Evolutionary conservation across 495 filamentous ascomycete species (phyloP).

Genomic region (Hyphodiscus hymeniophilus): DNA sequence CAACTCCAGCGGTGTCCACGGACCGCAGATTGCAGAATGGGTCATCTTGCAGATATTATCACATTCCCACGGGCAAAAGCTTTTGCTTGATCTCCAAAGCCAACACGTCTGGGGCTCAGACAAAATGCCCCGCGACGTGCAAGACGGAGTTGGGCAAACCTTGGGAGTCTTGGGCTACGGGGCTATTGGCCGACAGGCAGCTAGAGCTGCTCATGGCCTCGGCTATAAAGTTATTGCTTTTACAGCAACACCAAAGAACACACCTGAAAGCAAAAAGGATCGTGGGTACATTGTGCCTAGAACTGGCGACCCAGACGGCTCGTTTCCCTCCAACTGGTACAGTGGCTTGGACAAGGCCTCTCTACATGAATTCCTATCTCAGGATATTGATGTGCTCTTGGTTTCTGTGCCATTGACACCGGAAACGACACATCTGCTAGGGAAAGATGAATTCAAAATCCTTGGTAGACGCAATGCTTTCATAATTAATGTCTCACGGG

Average conservation of each 20-base stretch:
- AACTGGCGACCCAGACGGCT: slow-evolving; percentile 68
- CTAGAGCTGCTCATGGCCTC: slow-evolving; percentile 56
- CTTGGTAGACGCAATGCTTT: slow-evolving; percentile 47
- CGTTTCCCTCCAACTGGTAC: slow-evolving; percentile 62
- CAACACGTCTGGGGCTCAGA: slow-evolving; percentile 36
- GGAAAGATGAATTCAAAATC: slow-evolving; percentile 54
- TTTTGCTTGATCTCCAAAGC: slow-evolving; percentile 35
- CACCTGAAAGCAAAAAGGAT: slow-evolving; percentile 47
- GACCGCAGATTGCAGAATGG: slow-evolving; percentile 82
- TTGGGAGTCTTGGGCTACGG: slow-evolving; percentile 74
- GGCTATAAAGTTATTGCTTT: slow-evolving; percentile 76
- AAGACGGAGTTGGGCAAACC: slow-evolving; percentile 36
- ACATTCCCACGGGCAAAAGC: slow-evolving; percentile 34
- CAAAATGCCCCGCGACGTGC: slow-evolving; percentile 17
- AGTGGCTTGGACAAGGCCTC: slow-evolving; percentile 49
- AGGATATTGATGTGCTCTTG: slow-evolving; percentile 67
- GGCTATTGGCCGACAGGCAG: slow-evolving; percentile 49
- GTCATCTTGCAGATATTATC: slow-evolving; percentile 40
- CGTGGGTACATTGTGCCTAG: slow-evolving; percentile 59
- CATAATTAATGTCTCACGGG: slow-evolving; percentile 65
- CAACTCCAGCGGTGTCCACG: slow-evolving; percentile 57
- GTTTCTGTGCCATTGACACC: slow-evolving; percentile 62
- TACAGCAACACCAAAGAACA: slow-evolving; percentile 52
- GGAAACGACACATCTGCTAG: slow-evolving; percentile 52
- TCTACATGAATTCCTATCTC: slow-evolving; percentile 53